Evolutionary conservation across 176 grass and related monocot genomes (phyloP).

Genomic region (Triticum aestivum): DNA sequence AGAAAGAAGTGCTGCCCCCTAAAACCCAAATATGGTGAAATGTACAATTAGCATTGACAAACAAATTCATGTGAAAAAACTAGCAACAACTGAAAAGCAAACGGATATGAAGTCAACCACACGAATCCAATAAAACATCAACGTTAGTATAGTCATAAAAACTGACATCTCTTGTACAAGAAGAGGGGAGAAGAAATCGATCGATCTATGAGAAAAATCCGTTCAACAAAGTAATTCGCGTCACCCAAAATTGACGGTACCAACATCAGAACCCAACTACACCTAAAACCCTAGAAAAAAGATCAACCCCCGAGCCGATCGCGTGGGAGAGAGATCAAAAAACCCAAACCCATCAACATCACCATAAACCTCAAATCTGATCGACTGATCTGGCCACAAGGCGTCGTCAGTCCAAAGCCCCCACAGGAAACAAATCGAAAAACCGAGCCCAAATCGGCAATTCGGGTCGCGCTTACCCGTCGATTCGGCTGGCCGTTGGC

Average conservation of each 20-base stretch:
- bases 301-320: conserved; percentile 14
- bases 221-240: background rate
- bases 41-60: background rate
- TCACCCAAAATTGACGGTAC: background rate
- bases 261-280: background rate
- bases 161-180: too few species aligned
- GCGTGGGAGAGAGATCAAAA: background rate
- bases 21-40: conserved; percentile 7
- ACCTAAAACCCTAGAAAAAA: conserved; percentile 36
- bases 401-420: conserved; percentile 6
- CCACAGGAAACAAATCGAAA: conserved; percentile 15
- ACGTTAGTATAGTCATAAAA: too few species aligned
- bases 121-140: background rate
- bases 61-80: background rate
- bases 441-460: background rate
- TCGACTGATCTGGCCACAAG: conserved; percentile 7
- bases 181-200: background rate
- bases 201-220: background rate
- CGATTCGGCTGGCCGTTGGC: conserved; percentile 54
- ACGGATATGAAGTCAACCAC: background rate
- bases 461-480: conserved; percentile 38
- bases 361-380: conserved; percentile 22
- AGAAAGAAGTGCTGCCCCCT: background rate
- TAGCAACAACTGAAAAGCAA: background rate
- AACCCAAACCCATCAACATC: conserved; percentile 32